Evolutionary conservation across 1,139 yeast genomes (phyloP).

Genomic region (Pneumocystis jirovecii): DNA sequence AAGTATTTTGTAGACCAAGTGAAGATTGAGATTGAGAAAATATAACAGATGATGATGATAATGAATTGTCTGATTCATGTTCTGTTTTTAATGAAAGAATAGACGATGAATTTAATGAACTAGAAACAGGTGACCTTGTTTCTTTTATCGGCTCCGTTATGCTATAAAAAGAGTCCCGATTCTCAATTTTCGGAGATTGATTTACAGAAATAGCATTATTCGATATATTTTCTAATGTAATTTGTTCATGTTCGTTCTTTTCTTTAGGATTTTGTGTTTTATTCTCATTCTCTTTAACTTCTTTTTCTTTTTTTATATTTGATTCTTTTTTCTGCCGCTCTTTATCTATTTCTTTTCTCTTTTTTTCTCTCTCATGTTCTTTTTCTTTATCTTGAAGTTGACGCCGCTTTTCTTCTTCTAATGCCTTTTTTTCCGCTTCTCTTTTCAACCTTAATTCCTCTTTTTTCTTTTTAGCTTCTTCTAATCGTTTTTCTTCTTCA

Average conservation of each 20-base stretch:
- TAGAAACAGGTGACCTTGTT: slow-evolving; percentile 1
- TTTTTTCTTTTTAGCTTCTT: slow-evolving; percentile 39
- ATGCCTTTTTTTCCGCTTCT: slow-evolving; percentile 30
- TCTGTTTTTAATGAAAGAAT: not conserved
- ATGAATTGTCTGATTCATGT: not conserved
- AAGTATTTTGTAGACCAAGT: not conserved
- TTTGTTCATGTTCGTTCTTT: not conserved
- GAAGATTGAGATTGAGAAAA: slow-evolving; percentile 3
- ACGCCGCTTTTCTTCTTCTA: slow-evolving; percentile 23
- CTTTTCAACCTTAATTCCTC: slow-evolving; percentile 35
- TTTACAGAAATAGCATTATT: slow-evolving; percentile 4
- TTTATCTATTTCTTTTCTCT: slow-evolving; percentile 28
- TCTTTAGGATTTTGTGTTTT: not conserved
- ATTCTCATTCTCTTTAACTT: not conserved
- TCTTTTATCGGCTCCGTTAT: not conserved
- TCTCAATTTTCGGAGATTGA: not conserved
- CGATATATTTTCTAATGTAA: not conserved
- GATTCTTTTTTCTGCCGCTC: slow-evolving; percentile 24
- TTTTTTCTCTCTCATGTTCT: slow-evolving; percentile 29
- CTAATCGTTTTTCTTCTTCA: slow-evolving; percentile 33
- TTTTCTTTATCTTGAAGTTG: slow-evolving; percentile 31
- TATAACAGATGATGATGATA: slow-evolving; percentile 6
- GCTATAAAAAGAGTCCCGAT: not conserved
- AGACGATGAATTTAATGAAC: slow-evolving; percentile 2
- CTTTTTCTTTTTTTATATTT: slow-evolving; percentile 25